Percentiles rank a stretch among this genome's conserved stretches.
Evolutionary conservation across 371 early-diverging fungal genomes (phyloP).

Genomic region (Zychaea mexicana): DNA sequence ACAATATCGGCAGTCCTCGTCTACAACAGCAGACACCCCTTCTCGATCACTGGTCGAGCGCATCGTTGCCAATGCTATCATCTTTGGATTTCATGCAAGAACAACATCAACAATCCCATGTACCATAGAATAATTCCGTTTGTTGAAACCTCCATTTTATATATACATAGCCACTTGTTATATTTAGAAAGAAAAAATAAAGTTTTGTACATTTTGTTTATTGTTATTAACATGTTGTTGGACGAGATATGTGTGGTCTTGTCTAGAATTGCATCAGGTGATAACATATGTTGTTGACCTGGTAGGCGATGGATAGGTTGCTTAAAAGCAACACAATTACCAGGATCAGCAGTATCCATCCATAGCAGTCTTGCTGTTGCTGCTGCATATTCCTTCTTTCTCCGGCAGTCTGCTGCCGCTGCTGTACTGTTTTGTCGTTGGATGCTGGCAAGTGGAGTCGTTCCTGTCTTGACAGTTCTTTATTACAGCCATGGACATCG

Average conservation of each 20-base stretch:
- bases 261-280: not conserved
- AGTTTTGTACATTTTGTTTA: not conserved
- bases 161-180: not conserved
- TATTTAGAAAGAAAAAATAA: not conserved
- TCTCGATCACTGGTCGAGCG: not conserved
- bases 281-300: not conserved
- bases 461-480: too few species aligned
- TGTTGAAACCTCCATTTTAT: not conserved
- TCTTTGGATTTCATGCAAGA: not conserved
- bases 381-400: not conserved
- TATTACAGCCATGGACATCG: not conserved
- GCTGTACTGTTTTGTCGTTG: too few species aligned
- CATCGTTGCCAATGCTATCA: not conserved
- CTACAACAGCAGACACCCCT: not conserved
- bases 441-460: too few species aligned
- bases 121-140: not conserved
- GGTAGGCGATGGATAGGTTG: not conserved
- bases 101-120: not conserved
- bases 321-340: not conserved
- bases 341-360: not conserved
- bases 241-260: too few species aligned
- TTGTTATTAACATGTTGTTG: too few species aligned
- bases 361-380: not conserved
- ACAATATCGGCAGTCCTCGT: not conserved
- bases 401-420: not conserved